phyloP scores from a whole-genome alignment of 139 green algal species.

The Chlamydomonas schloesseri region DNA sequence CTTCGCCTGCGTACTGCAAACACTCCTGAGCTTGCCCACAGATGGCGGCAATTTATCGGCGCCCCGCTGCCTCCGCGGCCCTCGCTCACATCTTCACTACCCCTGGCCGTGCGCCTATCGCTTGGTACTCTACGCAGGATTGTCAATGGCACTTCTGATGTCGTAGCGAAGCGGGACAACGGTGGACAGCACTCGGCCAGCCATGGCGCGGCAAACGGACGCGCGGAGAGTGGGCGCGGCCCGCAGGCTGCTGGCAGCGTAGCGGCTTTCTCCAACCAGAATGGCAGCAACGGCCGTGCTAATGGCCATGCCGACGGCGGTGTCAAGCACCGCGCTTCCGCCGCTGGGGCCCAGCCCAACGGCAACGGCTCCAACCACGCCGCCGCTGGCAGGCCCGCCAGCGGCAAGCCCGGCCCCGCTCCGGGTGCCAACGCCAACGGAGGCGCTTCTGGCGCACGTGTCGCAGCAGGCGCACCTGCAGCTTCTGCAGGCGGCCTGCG shows the following conservation, averaged over 20 bases:
- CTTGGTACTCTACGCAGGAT: too few relatives aligned
- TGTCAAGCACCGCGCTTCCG: background rate
- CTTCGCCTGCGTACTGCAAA: too few relatives aligned
- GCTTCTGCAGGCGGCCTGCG: slow-evolving; percentile 6
- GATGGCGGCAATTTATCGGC: too few relatives aligned
- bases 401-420: background rate
- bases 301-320: background rate
- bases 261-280: background rate
- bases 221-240: slow-evolving; percentile 18
- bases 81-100: too few relatives aligned
- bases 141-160: background rate
- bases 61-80: too few relatives aligned
- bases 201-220: slow-evolving; percentile 4
- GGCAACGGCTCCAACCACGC: background rate
- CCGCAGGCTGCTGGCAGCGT: background rate
- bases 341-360: background rate
- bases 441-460: background rate
- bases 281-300: background rate
- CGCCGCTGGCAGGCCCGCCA: background rate
- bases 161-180: slow-evolving; percentile 17
- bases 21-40: too few relatives aligned
- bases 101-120: too few relatives aligned
- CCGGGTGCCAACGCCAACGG: background rate
- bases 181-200: background rate
- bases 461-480: background rate